Evolutionary conservation across 495 filamentous ascomycete species (phyloP), one percentile per base, ranked within the genome.

Genomic region (Trichocladium antarcticum): DNA sequence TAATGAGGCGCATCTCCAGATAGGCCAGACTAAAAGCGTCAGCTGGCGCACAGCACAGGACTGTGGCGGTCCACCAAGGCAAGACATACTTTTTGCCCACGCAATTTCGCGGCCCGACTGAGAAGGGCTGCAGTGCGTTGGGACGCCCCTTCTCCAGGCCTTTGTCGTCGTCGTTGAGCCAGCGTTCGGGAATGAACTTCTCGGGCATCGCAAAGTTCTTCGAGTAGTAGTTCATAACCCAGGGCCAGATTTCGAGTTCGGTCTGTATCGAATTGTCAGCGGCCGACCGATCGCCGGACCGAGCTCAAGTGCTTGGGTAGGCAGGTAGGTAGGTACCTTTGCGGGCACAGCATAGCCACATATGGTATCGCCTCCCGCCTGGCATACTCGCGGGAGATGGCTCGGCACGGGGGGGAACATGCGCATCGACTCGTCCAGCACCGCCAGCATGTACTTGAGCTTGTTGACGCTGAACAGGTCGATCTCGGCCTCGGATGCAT

Each of bases 361-460:
- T 28, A 84, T 70, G 1, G 53, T 56, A 22, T 56, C 67, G 16
- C 80, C 79, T 0, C 64, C 68, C 6, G 58, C 48, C 1, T 74
- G 69, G 7, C 60, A 58, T 0, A 65, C 37, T 6, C 79, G 63
- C 3, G 73, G 70, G 10, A 58, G n/a, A 8, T 20, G 22, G n/a
- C 27, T 61, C 0, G 74, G 67, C 0, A 74, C 64, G 0, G 79
- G 76, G 1, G 79, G 74, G 50, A 74, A 76, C 41, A 79, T 59
- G 2, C 80, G 71, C 64, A 83, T 58, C 1, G 66, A 55, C 58
- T 84, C 80, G 20, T 77, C 60, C 5, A 82, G 56, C n/a, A 71
- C 72, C 3, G 77, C 79, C 8, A 74, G 39, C 59, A 81, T 61
- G 58, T 81, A 83, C 2, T 62, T 32, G 6, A 82, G 57, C 1